Evolutionary conservation across 106 monocot species (phyloP), one percentile per base, ranked within the genome.

Genomic region (Dendrobium catenatum): DNA sequence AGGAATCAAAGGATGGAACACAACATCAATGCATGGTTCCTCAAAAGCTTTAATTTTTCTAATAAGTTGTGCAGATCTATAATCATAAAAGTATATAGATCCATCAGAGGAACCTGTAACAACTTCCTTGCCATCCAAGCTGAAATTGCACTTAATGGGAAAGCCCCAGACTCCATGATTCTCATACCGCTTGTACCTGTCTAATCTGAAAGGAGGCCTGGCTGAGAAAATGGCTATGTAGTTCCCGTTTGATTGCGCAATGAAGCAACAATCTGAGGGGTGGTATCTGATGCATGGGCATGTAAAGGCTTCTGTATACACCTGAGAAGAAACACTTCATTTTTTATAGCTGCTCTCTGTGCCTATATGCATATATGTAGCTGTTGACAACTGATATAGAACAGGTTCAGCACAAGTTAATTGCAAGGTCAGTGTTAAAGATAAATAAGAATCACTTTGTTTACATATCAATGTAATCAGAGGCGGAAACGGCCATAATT

Each of bases 181-280:
- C 82, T 95, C 89, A 17, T 83, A 95, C 75, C 98, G 86, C 81
- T 79, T 94, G 80, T 89, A 95, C 80, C 68, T 93, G 77, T 95
- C 88, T 46, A 99, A 77, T 83, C 89, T 99, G 87, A 91, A 99
- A 3, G 98, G 98, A 5, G 89, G 81, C 72, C 78, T 85, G 0
- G 88, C 79, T 9, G 91, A 91, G 83, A 98, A 99, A 24, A 91
- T 95, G 11, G 98, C 95, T 40, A 90, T 90, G 83, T 99, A 99
- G 76, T 95, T 95, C 20, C 93, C 95, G 74, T 99, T 99, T 44
- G 98, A 95, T 73, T 99, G 95, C 20, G 88, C 95, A 29, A 95
- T 83, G 79, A 99, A 95, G 49, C 73, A 88, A 22, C 88, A 61
- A 75, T 93, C 90, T 17, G 58, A 76, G 47, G 98, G 98, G 78